Percentiles rank a stretch among this genome's conserved stretches.
Evolutionary conservation across 163 green algal species (phyloP).

Genomic region (Volvox carteri): DNA sequence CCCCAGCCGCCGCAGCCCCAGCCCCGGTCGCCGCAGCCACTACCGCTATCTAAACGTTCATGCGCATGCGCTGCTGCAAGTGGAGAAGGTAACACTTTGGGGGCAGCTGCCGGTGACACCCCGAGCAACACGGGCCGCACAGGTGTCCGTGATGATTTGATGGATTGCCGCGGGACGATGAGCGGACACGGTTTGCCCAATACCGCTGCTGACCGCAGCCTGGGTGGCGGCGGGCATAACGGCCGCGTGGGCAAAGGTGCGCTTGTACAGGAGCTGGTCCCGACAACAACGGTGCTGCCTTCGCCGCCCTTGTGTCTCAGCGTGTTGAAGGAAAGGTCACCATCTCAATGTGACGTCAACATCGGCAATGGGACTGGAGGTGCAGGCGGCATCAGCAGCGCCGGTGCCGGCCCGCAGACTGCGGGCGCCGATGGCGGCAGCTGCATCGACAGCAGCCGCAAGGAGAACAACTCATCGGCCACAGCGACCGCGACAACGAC

Average conservation of each 20-base stretch:
- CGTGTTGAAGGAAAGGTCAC: background rate
- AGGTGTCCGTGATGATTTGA: no score
- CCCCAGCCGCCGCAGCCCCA: background rate
- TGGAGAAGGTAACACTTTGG: no score
- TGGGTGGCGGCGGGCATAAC: background rate
- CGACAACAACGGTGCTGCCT: background rate
- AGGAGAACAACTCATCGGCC: background rate
- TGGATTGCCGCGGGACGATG: background rate
- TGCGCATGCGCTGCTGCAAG: no score
- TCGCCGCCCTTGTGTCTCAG: constrained; percentile 2
- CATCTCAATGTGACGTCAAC: background rate
- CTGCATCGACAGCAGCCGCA: constrained; percentile 1
- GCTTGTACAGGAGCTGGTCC: no score
- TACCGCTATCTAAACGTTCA: background rate
- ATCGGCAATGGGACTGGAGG: background rate
- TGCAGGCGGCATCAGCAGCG: background rate
- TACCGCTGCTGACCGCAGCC: background rate
- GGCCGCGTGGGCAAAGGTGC: no score
- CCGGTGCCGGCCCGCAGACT: background rate
- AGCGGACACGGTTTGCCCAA: background rate
- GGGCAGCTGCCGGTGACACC: no score
- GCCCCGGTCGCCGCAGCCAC: no score
- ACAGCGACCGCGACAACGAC: no score
- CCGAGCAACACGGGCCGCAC: no score
- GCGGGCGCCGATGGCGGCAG: constrained; percentile 9